Evolutionary conservation across 768 basidiomycete species (phyloP).

Genomic region (Auriscalpium microsporum): DNA sequence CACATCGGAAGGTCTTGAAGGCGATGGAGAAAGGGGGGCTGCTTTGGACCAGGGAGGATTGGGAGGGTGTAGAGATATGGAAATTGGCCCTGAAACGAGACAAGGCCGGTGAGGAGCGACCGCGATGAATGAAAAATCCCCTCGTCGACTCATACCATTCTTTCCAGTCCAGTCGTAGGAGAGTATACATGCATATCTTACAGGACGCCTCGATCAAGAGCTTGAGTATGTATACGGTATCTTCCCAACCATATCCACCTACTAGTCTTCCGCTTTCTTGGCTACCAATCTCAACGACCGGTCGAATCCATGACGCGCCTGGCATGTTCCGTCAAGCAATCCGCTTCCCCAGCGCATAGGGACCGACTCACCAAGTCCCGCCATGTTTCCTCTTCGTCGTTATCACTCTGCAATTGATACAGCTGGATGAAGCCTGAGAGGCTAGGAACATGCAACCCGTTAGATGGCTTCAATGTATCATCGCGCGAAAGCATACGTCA

Average conservation of each 20-base stretch:
- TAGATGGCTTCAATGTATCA: neutral
- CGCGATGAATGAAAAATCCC: too few relatives aligned
- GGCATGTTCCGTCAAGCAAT: neutral
- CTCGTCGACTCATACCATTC: too few relatives aligned
- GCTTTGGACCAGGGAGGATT: constrained; percentile 59
- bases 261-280: too few relatives aligned
- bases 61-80: constrained; percentile 82
- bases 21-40: constrained; percentile 50
- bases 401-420: constrained; percentile 79
- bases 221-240: too few relatives aligned
- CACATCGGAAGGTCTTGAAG: constrained; percentile 48
- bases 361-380: constrained; percentile 52
- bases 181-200: too few relatives aligned
- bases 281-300: constrained; percentile 49
- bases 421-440: constrained; percentile 77
- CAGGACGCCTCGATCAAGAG: too few relatives aligned
- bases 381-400: constrained; percentile 82
- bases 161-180: neutral
- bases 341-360: neutral
- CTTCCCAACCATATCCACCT: too few relatives aligned
- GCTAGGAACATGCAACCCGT: constrained; percentile 26
- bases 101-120: neutral
- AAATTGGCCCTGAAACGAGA: constrained; percentile 24
- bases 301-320: constrained; percentile 76
- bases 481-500: constrained; percentile 48